A percentile compares a stretch with the other conserved stretches of the same genome.
Evolutionary conservation across 129 eudicot genomes (phyloP).

Genomic region (Centrapalus pauciflorus): DNA sequence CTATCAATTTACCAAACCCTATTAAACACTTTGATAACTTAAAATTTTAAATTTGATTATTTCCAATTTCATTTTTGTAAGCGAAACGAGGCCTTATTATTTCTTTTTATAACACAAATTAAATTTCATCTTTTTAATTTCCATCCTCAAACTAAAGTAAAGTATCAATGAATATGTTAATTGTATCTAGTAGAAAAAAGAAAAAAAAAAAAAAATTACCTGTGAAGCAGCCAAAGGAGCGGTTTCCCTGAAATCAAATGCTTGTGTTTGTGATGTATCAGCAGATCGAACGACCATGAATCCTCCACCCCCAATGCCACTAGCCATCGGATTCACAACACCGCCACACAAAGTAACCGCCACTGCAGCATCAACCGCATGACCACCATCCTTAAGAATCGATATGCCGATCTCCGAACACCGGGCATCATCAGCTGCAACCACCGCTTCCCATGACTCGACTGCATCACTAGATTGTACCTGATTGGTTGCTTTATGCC

Average conservation of each 20-base stretch:
- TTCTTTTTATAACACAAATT: too few relatives aligned
- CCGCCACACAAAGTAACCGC: conserved; percentile 85
- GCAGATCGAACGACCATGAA: conserved; percentile 71
- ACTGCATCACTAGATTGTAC: conserved; percentile 20
- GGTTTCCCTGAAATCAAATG: conserved; percentile 88
- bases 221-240: conserved; percentile 81
- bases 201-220: conserved; percentile 27
- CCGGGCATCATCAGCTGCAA: conserved; percentile 91
- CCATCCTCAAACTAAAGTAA: too few relatives aligned
- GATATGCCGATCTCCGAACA: conserved; percentile 75
- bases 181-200: too few relatives aligned
- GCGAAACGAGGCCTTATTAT: too few relatives aligned
- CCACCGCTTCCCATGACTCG: conserved; percentile 61
- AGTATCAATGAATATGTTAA: too few relatives aligned
- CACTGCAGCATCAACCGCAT: conserved; percentile 92
- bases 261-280: conserved; percentile 36
- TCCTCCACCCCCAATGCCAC: conserved; percentile 92
- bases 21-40: too few relatives aligned
- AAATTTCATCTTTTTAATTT: too few relatives aligned
- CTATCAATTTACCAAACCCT: too few relatives aligned
- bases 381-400: conserved; percentile 60
- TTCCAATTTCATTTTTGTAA: too few relatives aligned
- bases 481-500: background rate
- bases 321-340: conserved; percentile 72
- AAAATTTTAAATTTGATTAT: too few relatives aligned